These are phyloP conservation scores for Nigrospora osmanthi DNA, from an alignment of 2,329 filamentous ascomycete genomes.

Conservation along the genomic window DNA sequence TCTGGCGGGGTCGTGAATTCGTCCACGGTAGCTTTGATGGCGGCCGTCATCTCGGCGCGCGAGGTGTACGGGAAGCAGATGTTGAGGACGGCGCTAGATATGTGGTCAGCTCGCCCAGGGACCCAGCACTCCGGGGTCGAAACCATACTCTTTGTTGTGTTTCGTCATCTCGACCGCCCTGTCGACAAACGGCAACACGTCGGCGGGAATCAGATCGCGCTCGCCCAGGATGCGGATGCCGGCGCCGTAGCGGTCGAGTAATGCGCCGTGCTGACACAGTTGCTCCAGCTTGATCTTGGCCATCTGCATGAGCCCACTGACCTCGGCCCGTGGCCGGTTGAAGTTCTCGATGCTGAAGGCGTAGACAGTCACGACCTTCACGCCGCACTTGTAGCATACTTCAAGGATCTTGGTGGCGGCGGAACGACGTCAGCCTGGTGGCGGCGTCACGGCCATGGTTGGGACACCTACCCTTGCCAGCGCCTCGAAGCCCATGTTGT, in stretches of 20 bases:
- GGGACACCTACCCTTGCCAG: conserved; percentile 63
- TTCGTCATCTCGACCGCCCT: conserved; percentile 79
- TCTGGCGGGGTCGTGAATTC: conserved; percentile 72
- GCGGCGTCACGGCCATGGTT: neutral
- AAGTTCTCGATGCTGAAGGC: conserved; percentile 99
- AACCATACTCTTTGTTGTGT: conserved; percentile 65
- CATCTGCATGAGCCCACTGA: conserved; percentile 95
- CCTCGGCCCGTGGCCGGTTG: conserved; percentile 92
- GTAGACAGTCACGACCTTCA: conserved; percentile 95
- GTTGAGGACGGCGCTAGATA: conserved; percentile 57
- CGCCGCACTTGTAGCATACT: conserved; percentile 95
- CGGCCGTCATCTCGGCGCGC: conserved; percentile 86
- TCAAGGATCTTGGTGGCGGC: conserved; percentile 63
- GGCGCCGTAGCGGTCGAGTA: conserved; percentile 88
- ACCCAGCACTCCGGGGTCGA: neutral
- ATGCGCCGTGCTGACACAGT: conserved; percentile 83
- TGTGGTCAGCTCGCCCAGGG: neutral
- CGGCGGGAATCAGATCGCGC: conserved; percentile 71
- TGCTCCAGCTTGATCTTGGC: conserved; percentile 92
- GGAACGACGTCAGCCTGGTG: neutral
- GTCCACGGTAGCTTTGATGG: conserved; percentile 78
- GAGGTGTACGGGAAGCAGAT: conserved; percentile 98
- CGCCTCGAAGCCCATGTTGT: conserved; percentile 92
- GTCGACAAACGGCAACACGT: conserved; percentile 85
- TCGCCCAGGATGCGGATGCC: conserved; percentile 80